phyloP scores from a whole-genome alignment of 2,329 filamentous ascomycete genomes.

The Orbilia blumenaviensis region DNA sequence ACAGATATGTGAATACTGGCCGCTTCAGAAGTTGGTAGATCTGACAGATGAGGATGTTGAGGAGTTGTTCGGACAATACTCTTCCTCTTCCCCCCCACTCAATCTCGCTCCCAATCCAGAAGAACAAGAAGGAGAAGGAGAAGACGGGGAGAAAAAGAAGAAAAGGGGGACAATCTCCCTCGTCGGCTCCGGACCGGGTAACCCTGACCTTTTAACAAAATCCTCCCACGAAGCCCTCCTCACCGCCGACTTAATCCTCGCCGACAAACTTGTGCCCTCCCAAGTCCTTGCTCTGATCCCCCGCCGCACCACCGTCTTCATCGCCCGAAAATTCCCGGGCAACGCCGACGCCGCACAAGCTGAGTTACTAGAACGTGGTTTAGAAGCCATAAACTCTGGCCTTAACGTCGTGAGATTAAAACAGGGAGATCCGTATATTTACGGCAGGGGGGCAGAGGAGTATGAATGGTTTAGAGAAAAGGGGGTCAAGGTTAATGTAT shows the following conservation, averaged over 20 bases:
- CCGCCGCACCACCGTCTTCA: conserved; percentile 85
- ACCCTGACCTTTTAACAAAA: conserved; percentile 87
- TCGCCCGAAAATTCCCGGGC: conserved; percentile 95
- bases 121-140: conserved; percentile 66
- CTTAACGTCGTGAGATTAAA: conserved; percentile 88
- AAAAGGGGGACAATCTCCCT: conserved; percentile 87
- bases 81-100: conserved; percentile 44
- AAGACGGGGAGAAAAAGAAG: too few species aligned
- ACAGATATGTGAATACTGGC: conserved; percentile 99
- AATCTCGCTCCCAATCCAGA: conserved; percentile 30
- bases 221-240: conserved; percentile 80
- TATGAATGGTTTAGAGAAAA: conserved; percentile 77
- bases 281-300: conserved; percentile 89
- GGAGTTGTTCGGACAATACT: conserved; percentile 69
- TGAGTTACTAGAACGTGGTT: conserved; percentile 81
- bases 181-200: conserved; percentile 89
- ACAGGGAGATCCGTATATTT: conserved; percentile 96
- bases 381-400: conserved; percentile 74
- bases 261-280: conserved; percentile 85
- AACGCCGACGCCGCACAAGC: conserved; percentile 94
- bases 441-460: conserved; percentile 93
- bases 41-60: conserved; percentile 84
- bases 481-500: conserved; percentile 67
- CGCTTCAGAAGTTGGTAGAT: conserved; percentile 79
- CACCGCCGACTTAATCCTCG: conserved; percentile 78